Evolutionary conservation across 805 yeast species (phyloP), one percentile per base, ranked within the genome.

Genomic region (Wickerhamiella sorbophila): DNA sequence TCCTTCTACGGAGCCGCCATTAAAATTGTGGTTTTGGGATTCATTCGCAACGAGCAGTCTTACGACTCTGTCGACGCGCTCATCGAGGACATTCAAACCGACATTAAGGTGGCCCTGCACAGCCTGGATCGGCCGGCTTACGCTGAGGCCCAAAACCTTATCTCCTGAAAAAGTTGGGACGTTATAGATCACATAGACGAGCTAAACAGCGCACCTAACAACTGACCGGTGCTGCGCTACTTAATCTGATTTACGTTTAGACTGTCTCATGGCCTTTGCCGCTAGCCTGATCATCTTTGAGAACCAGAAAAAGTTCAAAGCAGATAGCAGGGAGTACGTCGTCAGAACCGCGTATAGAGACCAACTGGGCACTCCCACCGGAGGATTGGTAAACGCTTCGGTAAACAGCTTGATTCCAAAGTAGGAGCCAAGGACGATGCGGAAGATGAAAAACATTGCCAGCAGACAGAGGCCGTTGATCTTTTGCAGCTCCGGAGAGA

Each of bases 391-490:
- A 31, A 48, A 33, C 18, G 43, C 42, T 59, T 70, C 69, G 65
- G 10, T 54, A 47, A 51, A 52, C 48, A 53, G 56, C 17, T 61
- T 36, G 38, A 53, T 53, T 17, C 85, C 80, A 12, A 93, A 84
- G 47, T 72, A 73, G 57, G 79, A 74, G 0, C 98, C 98, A 91
- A 95, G 84, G 8, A 79, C 57, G 35, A 91, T 77, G 52, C 99
- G 70, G 33, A 79, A 84, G 4, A 62, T 38, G 66, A 88, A 86
- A 60, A 91, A 91, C 0, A 79, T 71, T 2, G 66, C 43, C 49
- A 91, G 67, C 46, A 91, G 66, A 19, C 72, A 49, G 6, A 85
- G 40, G 0, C 97, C 97, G 58, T 91, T 91, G 50, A 78, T 52
- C 14, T 72, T 55, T 40, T 75, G 71, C 9, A 74, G 42, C 48